Conservation (phyloP, 306 rosid species). For the Herpetospermum pedunculosum region DNA sequence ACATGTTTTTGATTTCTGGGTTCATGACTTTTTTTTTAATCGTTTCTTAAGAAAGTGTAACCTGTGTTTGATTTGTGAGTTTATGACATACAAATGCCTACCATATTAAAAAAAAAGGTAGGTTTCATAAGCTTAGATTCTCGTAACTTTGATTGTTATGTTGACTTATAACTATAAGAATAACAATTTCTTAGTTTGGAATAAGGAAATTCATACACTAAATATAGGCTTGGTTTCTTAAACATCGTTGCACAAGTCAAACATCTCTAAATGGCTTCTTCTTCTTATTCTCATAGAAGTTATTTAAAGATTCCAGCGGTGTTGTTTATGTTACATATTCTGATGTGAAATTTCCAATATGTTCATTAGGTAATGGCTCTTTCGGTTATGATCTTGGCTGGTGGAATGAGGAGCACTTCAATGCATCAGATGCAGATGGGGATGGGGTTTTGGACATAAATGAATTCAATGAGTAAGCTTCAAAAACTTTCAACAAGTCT, state of each 20-base stretch:
- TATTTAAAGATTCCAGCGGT: not conserved
- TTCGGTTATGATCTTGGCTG: conserved; percentile 88
- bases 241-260: not conserved
- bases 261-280: not conserved
- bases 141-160: not conserved
- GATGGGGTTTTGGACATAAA: conserved; percentile 61
- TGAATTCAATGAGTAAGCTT: conserved; percentile 81
- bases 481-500: not conserved
- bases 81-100: not conserved
- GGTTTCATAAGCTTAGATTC: not conserved
- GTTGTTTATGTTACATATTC: conserved; percentile 3
- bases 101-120: not conserved
- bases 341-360: conserved; percentile 6
- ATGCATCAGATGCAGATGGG: conserved; percentile 76
- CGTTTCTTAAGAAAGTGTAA: not conserved
- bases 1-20: not conserved
- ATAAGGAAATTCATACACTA: not conserved
- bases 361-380: conserved; percentile 41
- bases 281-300: not conserved
- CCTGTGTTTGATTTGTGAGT: not conserved
- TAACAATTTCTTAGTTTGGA: not conserved
- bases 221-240: not conserved
- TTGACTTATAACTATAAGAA: not conserved
- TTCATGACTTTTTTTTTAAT: not conserved
- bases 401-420: conserved; percentile 95